Percentiles rank a stretch among this genome's conserved stretches.
Evolutionary conservation across 2,329 filamentous ascomycete species (phyloP).

Genomic region (Venturia oleaginea): DNA sequence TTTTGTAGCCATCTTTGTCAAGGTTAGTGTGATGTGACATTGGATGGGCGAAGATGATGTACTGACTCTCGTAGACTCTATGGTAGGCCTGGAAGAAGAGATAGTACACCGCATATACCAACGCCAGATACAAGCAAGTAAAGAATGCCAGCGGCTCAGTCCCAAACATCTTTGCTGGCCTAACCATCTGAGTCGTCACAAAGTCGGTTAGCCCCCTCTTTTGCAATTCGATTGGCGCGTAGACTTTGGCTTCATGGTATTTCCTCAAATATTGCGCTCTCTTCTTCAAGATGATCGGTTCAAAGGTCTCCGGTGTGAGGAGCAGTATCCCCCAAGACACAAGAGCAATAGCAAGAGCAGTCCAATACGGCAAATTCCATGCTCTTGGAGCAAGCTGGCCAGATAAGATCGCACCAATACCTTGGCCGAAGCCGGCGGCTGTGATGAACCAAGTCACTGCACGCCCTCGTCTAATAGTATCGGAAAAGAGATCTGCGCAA

Average conservation of each 20-base stretch:
- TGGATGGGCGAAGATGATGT: neutral
- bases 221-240: conserved; percentile 29
- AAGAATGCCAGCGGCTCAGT: conserved; percentile 28
- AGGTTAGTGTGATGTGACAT: neutral
- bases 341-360: conserved; percentile 32
- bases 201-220: conserved; percentile 28
- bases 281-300: conserved; percentile 36
- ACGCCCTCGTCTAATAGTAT: neutral
- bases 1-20: conserved; percentile 23
- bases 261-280: conserved; percentile 27
- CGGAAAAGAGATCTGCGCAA: conserved; percentile 30
- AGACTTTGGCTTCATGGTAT: conserved; percentile 42
- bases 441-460: conserved; percentile 6
- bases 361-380: conserved; percentile 37
- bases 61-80: conserved; percentile 19
- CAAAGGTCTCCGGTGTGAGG: conserved; percentile 47
- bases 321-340: conserved; percentile 29
- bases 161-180: conserved; percentile 40
- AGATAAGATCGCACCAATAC: neutral
- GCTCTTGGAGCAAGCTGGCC: conserved; percentile 23
- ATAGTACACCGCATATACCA: conserved; percentile 28
- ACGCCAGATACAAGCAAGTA: conserved; percentile 27
- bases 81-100: conserved; percentile 28
- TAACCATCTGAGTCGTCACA: conserved; percentile 36
- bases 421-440: neutral